Evolutionary conservation across 495 filamentous ascomycete species (phyloP).

Genomic region (Entonaema liquescens): DNA sequence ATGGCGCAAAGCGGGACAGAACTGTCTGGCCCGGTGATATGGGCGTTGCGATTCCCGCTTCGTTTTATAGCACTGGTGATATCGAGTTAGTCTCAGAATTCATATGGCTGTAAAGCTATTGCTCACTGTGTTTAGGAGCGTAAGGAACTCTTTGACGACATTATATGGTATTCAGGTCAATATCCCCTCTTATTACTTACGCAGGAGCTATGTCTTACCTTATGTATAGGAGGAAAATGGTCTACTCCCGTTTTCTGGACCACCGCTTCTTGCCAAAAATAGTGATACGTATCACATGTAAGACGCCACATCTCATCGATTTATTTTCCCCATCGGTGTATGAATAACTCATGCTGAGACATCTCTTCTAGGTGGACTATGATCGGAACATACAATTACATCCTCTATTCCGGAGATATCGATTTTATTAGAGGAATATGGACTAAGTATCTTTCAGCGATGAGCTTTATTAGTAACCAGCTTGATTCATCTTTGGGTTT

Average conservation of each 20-base stretch:
- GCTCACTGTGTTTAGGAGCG: slow-evolving; percentile 48
- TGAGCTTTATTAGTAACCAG: slow-evolving; percentile 64
- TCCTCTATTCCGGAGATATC: slow-evolving; percentile 65
- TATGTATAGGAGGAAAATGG: slow-evolving; percentile 38
- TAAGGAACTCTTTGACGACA: slow-evolving; percentile 67
- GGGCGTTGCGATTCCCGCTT: slow-evolving; percentile 65
- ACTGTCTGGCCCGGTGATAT: slow-evolving; percentile 69
- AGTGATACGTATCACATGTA: slow-evolving; percentile 73
- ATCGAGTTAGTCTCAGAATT: slow-evolving; percentile 48
- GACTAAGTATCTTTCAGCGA: slow-evolving; percentile 60
- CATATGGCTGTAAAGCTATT: neutral
- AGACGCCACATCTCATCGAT: slow-evolving; percentile 21
- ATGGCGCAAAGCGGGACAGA: slow-evolving; percentile 67
- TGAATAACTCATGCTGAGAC: no score
- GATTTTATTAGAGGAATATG: slow-evolving; percentile 60
- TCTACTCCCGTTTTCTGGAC: slow-evolving; percentile 61
- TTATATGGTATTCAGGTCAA: slow-evolving; percentile 67
- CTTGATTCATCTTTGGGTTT: slow-evolving; percentile 59
- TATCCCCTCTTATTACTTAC: neutral
- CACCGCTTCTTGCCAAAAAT: slow-evolving; percentile 62
- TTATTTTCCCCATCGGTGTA: no score
- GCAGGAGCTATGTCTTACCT: slow-evolving; percentile 22
- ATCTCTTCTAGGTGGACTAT: slow-evolving; percentile 56
- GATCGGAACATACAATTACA: slow-evolving; percentile 70
- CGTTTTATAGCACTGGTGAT: slow-evolving; percentile 68